Base-by-base conservation (phyloP, 2,329 filamentous ascomycete species). In the Aspergillus vadensis region DNA sequence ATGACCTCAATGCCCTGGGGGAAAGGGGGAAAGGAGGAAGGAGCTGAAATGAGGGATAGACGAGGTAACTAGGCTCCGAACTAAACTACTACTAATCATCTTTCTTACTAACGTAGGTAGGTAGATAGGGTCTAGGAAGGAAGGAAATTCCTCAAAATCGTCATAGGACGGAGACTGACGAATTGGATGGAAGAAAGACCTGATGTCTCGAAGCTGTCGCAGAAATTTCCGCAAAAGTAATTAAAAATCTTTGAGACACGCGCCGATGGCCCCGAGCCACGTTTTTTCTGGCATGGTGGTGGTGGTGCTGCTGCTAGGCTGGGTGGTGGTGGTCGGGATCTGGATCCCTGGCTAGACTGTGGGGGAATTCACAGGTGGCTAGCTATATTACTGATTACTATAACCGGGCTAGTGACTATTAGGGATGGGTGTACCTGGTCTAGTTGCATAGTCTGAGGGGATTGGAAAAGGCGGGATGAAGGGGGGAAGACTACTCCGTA, bases 291-390 rank as follows among this genome's bases (percentile, higher is more conserved):
- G 32, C 32, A 36, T 36, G 32, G 32, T 36, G 32, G 32, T 36
- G 12, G 30, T 36, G 30, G 30, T 32, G 27, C 1, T 32, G 30
- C 27, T 30, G 27, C 27, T 30, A 30, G 10, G 10, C 27, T 30
- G 27, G 4, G 19, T 52, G 50, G 19, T 52, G 50, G 36, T 52
- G 50, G 50, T 52, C 50, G 30, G 50, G 50, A 52, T 52, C 32
- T 52, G 50, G 50, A 52, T 52, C 50, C 50, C 50, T 52, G 50
- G 36, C 50, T 38, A 52, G 50, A 54, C 21, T 54, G 51, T 54
- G 51, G 51, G 51, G 51, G 23, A 41, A 41, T 36, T 36, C 32
- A 12, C 32, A 27, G 51, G 39, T 21, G 39, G 21, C 50, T 51
- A 32, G 49, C 30, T 32, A 38, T 36, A 14, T 51, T n/a, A 19